These are phyloP conservation scores for Yarrowia bubula DNA, from an alignment of 805 yeast genomes.

Conservation along the genomic window DNA sequence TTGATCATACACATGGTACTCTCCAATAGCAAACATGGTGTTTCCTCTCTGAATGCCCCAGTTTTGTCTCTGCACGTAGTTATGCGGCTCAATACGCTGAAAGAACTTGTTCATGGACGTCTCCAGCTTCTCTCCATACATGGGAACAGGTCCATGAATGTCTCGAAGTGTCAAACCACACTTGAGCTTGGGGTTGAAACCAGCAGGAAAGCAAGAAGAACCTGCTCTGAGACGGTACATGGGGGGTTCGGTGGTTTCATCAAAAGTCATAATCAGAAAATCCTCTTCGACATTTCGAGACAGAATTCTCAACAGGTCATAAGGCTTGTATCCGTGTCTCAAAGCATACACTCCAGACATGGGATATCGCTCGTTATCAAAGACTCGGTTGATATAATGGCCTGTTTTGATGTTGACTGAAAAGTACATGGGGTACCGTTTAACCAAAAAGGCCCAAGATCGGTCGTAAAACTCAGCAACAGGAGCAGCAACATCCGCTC, in stretches of 20 bases:
- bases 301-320: conserved; percentile 30
- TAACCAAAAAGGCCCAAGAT: conserved; percentile 43
- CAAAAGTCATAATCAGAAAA: conserved; percentile 52
- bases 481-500: conserved; percentile 39
- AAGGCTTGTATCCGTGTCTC: conserved; percentile 27
- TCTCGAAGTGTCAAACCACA: conserved; percentile 54
- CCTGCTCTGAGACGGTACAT: conserved; percentile 55
- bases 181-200: conserved; percentile 61
- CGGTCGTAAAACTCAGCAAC: conserved; percentile 52
- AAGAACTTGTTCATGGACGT: conserved; percentile 68
- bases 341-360: neutral
- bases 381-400: conserved; percentile 33
- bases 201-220: conserved; percentile 64
- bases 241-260: conserved; percentile 42
- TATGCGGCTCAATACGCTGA: conserved; percentile 51
- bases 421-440: conserved; percentile 57
- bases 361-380: conserved; percentile 45
- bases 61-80: conserved; percentile 61
- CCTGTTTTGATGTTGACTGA: conserved; percentile 30
- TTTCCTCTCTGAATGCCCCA: conserved; percentile 69
- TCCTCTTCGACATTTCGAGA: conserved; percentile 58
- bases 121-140: conserved; percentile 54
- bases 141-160: conserved; percentile 73
- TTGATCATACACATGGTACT: conserved; percentile 45
- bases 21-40: conserved; percentile 47